Percentiles rank a stretch among this genome's conserved stretches.
Evolutionary conservation across 768 basidiomycete genomes (phyloP).

Genomic region (Podaxis sp.): DNA sequence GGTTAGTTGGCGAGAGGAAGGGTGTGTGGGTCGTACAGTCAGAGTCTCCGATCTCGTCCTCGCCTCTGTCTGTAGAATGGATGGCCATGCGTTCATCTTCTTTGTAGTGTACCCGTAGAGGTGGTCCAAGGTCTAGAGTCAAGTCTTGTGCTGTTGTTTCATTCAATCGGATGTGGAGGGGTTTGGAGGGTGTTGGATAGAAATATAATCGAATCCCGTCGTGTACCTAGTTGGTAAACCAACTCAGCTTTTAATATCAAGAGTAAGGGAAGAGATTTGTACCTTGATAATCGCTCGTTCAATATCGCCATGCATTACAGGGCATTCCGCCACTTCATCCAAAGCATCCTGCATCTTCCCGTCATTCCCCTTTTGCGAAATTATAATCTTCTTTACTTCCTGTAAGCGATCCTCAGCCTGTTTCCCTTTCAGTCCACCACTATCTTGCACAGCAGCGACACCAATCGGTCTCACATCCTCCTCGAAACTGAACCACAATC

Average conservation of each 20-base stretch:
- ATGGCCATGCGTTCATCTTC: constrained; percentile 89
- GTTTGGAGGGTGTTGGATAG: constrained; percentile 45
- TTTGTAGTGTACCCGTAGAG: constrained; percentile 77
- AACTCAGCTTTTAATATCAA: background rate
- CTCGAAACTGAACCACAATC: constrained; percentile 82
- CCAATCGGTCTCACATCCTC: constrained; percentile 54
- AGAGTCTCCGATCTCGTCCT: constrained; percentile 42
- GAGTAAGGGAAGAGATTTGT: background rate
- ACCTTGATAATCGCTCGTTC: constrained; percentile 70
- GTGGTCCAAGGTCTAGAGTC: constrained; percentile 74
- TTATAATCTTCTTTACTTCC: constrained; percentile 74
- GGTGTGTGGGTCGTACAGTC: constrained; percentile 46
- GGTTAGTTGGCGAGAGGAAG: background rate
- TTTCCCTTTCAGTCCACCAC: constrained; percentile 38
- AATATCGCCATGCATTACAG: constrained; percentile 72
- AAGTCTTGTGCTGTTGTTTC: constrained; percentile 84
- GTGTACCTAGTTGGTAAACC: constrained; percentile 51
- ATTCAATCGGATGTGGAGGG: constrained; percentile 66
- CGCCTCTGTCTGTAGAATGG: constrained; percentile 49
- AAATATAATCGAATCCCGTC: constrained; percentile 73
- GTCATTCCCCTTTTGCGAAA: constrained; percentile 66
- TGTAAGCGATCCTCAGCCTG: constrained; percentile 65
- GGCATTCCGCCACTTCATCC: constrained; percentile 66
- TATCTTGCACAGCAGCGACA: constrained; percentile 34
- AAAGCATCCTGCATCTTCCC: constrained; percentile 63